phyloP scores from a whole-genome alignment of 2,329 filamentous ascomycete species.

The Coniella vitis region DNA sequence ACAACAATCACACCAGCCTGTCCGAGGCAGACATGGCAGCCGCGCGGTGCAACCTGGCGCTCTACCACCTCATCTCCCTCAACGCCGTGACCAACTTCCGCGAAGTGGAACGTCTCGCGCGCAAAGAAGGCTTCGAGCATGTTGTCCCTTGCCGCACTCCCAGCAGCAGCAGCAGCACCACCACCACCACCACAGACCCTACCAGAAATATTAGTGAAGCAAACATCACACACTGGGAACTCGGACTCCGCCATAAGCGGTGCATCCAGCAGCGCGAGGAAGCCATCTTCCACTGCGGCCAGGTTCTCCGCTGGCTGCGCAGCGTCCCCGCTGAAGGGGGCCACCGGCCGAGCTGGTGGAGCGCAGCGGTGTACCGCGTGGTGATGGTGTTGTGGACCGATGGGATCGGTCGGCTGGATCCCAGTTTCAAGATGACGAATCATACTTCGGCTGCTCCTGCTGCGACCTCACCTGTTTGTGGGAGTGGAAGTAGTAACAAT shows the following conservation, averaged over 20 bases:
- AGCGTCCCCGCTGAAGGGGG: constrained; percentile 49
- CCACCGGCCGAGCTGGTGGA: constrained; percentile 60
- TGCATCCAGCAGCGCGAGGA: constrained; percentile 59
- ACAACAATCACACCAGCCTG: constrained; percentile 30
- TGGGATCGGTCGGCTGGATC: constrained; percentile 45
- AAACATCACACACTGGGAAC: constrained; percentile 39
- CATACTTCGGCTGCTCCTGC: background rate
- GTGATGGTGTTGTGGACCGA: constrained; percentile 57
- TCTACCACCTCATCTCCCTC: constrained; percentile 65
- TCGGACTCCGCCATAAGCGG: constrained; percentile 50
- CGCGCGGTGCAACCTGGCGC: constrained; percentile 58
- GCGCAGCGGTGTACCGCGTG: constrained; percentile 62
- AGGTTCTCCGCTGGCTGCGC: constrained; percentile 55
- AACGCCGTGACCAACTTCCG: constrained; percentile 62
- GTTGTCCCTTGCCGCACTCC: background rate
- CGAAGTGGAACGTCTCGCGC: constrained; percentile 59
- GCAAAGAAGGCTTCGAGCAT: constrained; percentile 51
- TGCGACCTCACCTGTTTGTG: background rate
- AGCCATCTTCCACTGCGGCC: constrained; percentile 60
- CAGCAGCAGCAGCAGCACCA: no score
- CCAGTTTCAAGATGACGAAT: constrained; percentile 26
- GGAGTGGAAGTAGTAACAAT: background rate
- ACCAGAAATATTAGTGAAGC: no score
- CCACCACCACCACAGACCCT: no score
- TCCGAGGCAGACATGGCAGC: constrained; percentile 48